Conservation (phyloP, 371 early-diverging fungal genomes). For the Funneliformis caledonium region DNA sequence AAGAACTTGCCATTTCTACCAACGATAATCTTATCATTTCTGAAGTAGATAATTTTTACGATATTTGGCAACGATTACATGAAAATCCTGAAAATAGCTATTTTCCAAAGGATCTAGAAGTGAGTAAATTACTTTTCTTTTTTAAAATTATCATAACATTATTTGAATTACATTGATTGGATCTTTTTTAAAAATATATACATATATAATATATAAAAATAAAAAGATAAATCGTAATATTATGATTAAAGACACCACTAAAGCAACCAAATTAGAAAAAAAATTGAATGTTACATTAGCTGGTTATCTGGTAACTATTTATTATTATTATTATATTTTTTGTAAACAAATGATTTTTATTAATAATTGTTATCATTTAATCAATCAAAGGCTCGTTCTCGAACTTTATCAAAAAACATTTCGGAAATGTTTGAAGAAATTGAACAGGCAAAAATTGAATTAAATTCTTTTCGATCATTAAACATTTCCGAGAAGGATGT, state of each 20-base stretch:
- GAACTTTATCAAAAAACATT: conserved; percentile 64
- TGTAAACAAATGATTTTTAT: not conserved
- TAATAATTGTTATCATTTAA: not conserved
- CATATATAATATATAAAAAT: not conserved
- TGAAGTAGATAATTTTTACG: conserved; percentile 43
- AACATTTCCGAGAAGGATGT: conserved; percentile 62
- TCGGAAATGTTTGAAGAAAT: conserved; percentile 63
- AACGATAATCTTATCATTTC: conserved; percentile 42
- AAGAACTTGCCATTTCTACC: conserved; percentile 46
- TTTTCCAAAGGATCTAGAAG: conserved; percentile 7
- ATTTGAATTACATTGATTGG: too few species aligned
- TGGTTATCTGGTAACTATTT: conserved; percentile 58
- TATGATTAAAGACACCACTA: conserved; percentile 79
- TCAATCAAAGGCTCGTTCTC: conserved; percentile 56
- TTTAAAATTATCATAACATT: not conserved
- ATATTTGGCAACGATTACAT: conserved; percentile 46
- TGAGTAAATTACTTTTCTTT: not conserved
- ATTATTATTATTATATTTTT: not conserved
- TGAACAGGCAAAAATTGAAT: conserved; percentile 67
- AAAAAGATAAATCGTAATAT: conserved; percentile 62
- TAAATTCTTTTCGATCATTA: conserved; percentile 64
- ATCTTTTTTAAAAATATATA: not conserved
- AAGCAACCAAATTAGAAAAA: conserved; percentile 86
- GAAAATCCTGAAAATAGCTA: not conserved
- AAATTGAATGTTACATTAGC: conserved; percentile 79